Conservation (phyloP, 1,139 yeast species). For the Scheffersomyces titani region DNA sequence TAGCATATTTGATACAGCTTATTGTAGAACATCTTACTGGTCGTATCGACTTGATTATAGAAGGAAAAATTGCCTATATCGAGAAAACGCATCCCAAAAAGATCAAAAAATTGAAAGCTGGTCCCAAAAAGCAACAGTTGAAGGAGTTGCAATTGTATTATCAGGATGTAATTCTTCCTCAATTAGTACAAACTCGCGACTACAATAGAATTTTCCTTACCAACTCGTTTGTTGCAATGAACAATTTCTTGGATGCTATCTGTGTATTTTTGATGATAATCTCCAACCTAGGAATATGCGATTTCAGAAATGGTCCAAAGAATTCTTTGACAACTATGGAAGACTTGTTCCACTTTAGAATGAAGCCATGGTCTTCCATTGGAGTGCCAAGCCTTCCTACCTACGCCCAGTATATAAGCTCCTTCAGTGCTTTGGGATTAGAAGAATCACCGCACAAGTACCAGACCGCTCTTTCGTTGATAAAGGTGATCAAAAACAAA, state of each 20-base stretch:
- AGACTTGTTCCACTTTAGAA: slow-evolving; percentile 61
- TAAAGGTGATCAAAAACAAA: slow-evolving; percentile 10
- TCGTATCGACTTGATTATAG: slow-evolving; percentile 37
- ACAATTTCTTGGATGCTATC: slow-evolving; percentile 30
- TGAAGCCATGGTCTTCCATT: slow-evolving; percentile 81
- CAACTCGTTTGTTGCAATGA: slow-evolving; percentile 25
- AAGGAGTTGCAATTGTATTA: slow-evolving; percentile 22
- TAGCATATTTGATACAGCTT: slow-evolving; percentile 52
- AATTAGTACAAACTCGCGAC: slow-evolving; percentile 18
- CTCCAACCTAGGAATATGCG: slow-evolving; percentile 24
- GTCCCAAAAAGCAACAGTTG: slow-evolving; percentile 39
- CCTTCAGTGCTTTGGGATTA: slow-evolving; percentile 12
- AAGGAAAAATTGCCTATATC: slow-evolving; percentile 34
- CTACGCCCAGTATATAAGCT: slow-evolving; percentile 33
- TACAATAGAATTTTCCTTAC: slow-evolving; percentile 17
- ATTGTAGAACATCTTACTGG: slow-evolving; percentile 51
- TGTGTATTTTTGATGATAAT: slow-evolving; percentile 22
- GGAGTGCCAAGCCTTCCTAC: slow-evolving; percentile 74
- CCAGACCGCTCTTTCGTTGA: slow-evolving; percentile 3
- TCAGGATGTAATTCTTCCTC: slow-evolving; percentile 24
- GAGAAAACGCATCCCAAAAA: slow-evolving; percentile 42
- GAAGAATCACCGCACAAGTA: slow-evolving; percentile 7
- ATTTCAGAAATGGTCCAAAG: slow-evolving; percentile 36
- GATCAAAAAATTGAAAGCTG: slow-evolving; percentile 51
- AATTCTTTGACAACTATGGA: slow-evolving; percentile 46